Evolutionary conservation across 371 early-diverging fungal genomes (phyloP).

Genomic region (Mucor indicus): DNA sequence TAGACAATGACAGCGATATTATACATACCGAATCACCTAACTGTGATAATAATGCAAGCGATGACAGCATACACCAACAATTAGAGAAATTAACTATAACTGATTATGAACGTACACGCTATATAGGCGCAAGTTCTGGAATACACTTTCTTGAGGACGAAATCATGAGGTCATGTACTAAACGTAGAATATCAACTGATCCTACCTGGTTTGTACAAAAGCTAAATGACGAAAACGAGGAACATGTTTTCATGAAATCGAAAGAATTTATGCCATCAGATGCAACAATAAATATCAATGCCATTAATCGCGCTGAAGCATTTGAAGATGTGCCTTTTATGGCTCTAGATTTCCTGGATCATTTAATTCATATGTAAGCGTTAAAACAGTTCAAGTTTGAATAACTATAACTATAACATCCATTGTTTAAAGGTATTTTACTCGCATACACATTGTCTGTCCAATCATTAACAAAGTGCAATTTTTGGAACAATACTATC

Average conservation of each 20-base stretch:
- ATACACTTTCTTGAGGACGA: slow-evolving; percentile 24
- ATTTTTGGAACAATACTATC: slow-evolving; percentile 40
- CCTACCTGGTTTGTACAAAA: slow-evolving; percentile 36
- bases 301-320: slow-evolving; percentile 8
- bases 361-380: slow-evolving; percentile 29
- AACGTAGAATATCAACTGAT: slow-evolving; percentile 15
- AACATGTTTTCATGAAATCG: slow-evolving; percentile 38
- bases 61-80: slow-evolving; percentile 5
- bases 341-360: slow-evolving; percentile 26
- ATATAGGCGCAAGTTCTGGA: slow-evolving; percentile 37
- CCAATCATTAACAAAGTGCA: slow-evolving; percentile 40
- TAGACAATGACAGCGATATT: no score
- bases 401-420: no score
- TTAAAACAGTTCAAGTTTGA: no score
- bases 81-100: slow-evolving; percentile 23
- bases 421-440: slow-evolving; percentile 30
- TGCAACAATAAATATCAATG: background rate
- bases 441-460: slow-evolving; percentile 23
- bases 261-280: slow-evolving; percentile 21
- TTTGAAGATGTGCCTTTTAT: slow-evolving; percentile 27
- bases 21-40: no score
- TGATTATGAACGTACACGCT: slow-evolving; percentile 42
- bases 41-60: background rate
- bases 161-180: slow-evolving; percentile 10
- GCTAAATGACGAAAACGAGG: slow-evolving; percentile 33